These are phyloP conservation scores for Leccinellum albellum DNA, from an alignment of 768 basidiomycete genomes.

Conservation along the genomic window DNA sequence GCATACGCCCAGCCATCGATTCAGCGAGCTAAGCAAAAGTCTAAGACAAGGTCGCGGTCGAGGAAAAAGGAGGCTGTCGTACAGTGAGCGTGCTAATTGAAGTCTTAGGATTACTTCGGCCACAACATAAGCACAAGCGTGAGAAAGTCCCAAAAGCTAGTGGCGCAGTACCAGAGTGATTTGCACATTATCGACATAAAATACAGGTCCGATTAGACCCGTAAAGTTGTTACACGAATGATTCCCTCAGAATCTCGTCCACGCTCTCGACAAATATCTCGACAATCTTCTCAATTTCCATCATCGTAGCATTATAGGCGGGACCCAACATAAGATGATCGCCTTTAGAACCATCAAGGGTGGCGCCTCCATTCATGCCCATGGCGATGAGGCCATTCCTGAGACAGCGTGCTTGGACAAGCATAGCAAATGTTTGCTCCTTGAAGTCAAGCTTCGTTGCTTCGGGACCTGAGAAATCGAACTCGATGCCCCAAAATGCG, in stretches of 20 bases:
- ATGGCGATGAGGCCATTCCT: constrained; percentile 67
- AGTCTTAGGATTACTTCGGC: constrained; percentile 22
- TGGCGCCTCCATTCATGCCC: constrained; percentile 69
- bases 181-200: background rate
- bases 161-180: background rate
- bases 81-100: constrained; percentile 22
- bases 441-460: constrained; percentile 46
- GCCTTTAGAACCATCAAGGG: constrained; percentile 66
- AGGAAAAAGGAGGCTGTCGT: constrained; percentile 21
- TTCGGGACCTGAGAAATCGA: constrained; percentile 55
- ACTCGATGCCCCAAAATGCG: constrained; percentile 81
- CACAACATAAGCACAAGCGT: constrained; percentile 27
- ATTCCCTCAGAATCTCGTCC: constrained; percentile 55
- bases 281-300: constrained; percentile 68
- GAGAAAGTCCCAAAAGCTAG: constrained; percentile 23
- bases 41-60: constrained; percentile 23
- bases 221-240: constrained; percentile 9
- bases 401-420: constrained; percentile 66
- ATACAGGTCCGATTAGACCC: background rate
- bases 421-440: constrained; percentile 57
- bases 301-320: constrained; percentile 70
- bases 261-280: constrained; percentile 62
- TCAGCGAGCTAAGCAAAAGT: constrained; percentile 19
- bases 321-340: constrained; percentile 74
- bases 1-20: constrained; percentile 86